These are phyloP conservation scores for Rhizoctonia solani DNA, from an alignment of 1,284 basidiomycete genomes.

Conservation along the genomic window DNA sequence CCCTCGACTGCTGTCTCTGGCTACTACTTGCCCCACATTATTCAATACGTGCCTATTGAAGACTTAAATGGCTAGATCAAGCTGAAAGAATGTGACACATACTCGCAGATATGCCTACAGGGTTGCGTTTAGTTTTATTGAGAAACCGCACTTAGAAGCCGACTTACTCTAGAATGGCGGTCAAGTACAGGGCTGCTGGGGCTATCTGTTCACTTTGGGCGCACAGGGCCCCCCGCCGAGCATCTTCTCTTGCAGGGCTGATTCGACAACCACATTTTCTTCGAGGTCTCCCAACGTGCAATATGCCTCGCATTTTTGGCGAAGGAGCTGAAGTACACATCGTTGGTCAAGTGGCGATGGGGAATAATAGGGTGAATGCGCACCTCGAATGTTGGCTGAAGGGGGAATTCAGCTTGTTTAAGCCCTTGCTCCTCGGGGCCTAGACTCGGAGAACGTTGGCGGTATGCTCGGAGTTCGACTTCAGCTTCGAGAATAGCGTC, in stretches of 20 bases:
- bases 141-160: conserved; percentile 1
- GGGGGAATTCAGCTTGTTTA: conserved; percentile 57
- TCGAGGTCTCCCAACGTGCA: conserved; percentile 81
- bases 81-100: conserved; percentile 47
- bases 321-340: conserved; percentile 59
- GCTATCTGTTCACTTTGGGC: conserved; percentile 67
- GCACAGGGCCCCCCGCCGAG: conserved; percentile 49
- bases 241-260: conserved; percentile 63
- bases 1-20: conserved; percentile 79
- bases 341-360: background rate
- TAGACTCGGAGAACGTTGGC: conserved; percentile 63
- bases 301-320: conserved; percentile 81
- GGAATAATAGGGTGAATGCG: conserved; percentile 15
- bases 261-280: conserved; percentile 69
- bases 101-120: conserved; percentile 80
- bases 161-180: conserved; percentile 89
- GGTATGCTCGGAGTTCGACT: conserved; percentile 83
- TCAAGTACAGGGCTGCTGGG: conserved; percentile 84
- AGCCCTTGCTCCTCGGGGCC: conserved; percentile 53
- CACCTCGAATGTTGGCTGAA: conserved; percentile 77
- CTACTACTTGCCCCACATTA: conserved; percentile 79
- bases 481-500: conserved; percentile 91
- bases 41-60: conserved; percentile 73
- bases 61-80: conserved; percentile 32
- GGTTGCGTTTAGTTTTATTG: conserved; percentile 14